Evolutionary conservation across 805 yeast species (phyloP).

Genomic region (Lachancea meyersii): DNA sequence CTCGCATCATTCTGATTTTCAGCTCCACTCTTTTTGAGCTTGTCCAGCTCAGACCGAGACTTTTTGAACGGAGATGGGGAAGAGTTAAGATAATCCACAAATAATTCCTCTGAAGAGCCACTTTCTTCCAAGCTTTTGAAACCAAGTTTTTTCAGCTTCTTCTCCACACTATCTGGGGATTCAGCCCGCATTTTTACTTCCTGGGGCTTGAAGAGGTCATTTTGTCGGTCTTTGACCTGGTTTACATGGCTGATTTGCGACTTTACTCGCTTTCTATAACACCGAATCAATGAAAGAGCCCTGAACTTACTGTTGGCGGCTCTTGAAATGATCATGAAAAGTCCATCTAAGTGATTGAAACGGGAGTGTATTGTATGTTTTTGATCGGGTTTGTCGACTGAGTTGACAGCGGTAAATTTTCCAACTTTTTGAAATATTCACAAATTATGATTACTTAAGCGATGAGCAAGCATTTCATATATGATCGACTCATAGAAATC

Average conservation of each 20-base stretch:
- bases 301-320: not conserved
- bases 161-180: slow-evolving; percentile 10
- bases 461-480: not conserved
- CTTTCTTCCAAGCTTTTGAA: slow-evolving; percentile 14
- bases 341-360: not conserved
- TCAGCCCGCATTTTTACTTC: slow-evolving; percentile 8
- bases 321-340: not conserved
- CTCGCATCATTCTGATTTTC: slow-evolving; percentile 6
- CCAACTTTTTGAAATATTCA: not conserved
- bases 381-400: no score
- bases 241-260: slow-evolving; percentile 12
- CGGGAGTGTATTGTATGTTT: not conserved
- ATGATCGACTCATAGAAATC: no score
- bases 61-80: slow-evolving; percentile 22
- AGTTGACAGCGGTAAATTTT: no score
- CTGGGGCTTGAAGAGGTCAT: slow-evolving; percentile 9
- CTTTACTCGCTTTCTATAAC: slow-evolving; percentile 13
- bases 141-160: slow-evolving; percentile 13
- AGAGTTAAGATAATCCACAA: slow-evolving; percentile 22
- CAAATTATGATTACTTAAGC: not conserved
- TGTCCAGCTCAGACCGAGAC: slow-evolving; percentile 18
- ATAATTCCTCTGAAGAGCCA: slow-evolving; percentile 13
- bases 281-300: slow-evolving; percentile 7
- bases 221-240: slow-evolving; percentile 7
- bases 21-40: slow-evolving; percentile 5